phyloP scores from a whole-genome alignment of 2,329 filamentous ascomycete genomes.

The Penicillium polonicum region DNA sequence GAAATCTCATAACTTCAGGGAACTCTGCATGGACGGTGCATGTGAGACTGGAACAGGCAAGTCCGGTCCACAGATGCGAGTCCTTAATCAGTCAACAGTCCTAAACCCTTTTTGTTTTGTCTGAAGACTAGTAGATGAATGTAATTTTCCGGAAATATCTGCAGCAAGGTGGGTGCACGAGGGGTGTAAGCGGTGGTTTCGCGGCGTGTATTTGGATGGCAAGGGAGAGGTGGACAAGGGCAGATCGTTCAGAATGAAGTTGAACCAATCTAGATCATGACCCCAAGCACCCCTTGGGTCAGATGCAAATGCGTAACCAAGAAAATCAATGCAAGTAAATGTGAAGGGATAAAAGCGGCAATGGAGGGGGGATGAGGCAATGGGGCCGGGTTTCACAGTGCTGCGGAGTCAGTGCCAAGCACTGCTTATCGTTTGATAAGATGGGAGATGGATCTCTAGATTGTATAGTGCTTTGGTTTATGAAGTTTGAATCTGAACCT shows the following conservation, averaged over 20 bases:
- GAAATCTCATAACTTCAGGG: constrained; percentile 23
- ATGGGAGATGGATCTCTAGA: constrained; percentile 3
- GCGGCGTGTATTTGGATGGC: not conserved
- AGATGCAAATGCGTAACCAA: constrained; percentile 3
- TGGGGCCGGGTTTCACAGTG: constrained; percentile 21
- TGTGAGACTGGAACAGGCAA: constrained; percentile 11
- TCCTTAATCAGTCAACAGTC: not conserved
- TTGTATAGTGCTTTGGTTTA: not conserved
- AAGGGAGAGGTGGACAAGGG: constrained; percentile 4
- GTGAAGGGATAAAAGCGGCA: constrained; percentile 18
- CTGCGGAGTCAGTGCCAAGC: constrained; percentile 26
- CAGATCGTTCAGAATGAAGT: not conserved
- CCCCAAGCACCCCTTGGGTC: constrained; percentile 2
- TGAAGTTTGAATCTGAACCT: not conserved
- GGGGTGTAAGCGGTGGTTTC: constrained; percentile 3
- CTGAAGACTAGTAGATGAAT: not conserved
- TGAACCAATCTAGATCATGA: constrained; percentile 6
- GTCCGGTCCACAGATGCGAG: constrained; percentile 8
- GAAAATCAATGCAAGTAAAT: constrained; percentile 13
- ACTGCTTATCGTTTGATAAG: constrained; percentile 26
- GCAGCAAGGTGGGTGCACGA: constrained; percentile 2
- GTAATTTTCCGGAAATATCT: not conserved
- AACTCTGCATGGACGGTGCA: constrained; percentile 17
- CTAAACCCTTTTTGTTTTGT: not conserved
- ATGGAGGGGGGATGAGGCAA: constrained; percentile 26